Base-by-base conservation (phyloP, 345 rosid genomes). In the Bruguiera sexangula region DNA sequence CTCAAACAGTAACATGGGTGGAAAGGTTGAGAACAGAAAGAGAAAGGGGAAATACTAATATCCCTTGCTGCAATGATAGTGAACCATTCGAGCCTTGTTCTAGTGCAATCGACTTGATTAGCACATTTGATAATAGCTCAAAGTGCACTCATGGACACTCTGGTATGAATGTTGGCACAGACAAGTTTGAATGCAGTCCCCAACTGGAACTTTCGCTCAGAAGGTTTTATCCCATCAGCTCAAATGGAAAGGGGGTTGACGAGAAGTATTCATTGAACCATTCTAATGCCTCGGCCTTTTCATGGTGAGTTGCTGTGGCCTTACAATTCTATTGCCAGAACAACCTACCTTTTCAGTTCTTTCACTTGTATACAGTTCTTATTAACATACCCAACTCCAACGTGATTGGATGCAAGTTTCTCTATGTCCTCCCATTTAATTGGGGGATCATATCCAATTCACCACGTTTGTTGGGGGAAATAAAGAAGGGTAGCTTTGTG, bases 81-180 rank as follows among this genome's bases (percentile, higher is more conserved):
- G 76, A 69, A 53, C 73, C 7, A 18, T 51, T 18, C 31, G 77
- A 72, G 55, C 37, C 75, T 54, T 55, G 65, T 32, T 22, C 56
- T 53, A 69, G 72, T 63, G 88, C 85, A 52, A 82, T 89, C 79
- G 90, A 89, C 73, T 84, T 89, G 82, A 87, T 87, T 63, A 89
- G 88, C 61, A 74, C 84, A 27, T 82, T 85, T 37, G 82, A 79
- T 59, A 79, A 75, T 62, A 67, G 29, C 39, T 32, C 37, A 0
- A 71, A 73, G 53, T 46, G 65, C 71, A 60, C 30, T n/a, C 27
- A 46, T 61, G 70, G 64, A 46, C 27, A 46, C 55, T 73, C 68
- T 18, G 56, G 21, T 37, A 51, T 37, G 46, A 65, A 30, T 31
- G 76, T 73, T 58, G 67, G 69, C 39, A 58, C 54, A 29, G 67